A percentile compares a stretch with the other conserved stretches of the same genome.
Conservation (phyloP, 1,139 yeast species). For the Pichia sp. region DNA sequence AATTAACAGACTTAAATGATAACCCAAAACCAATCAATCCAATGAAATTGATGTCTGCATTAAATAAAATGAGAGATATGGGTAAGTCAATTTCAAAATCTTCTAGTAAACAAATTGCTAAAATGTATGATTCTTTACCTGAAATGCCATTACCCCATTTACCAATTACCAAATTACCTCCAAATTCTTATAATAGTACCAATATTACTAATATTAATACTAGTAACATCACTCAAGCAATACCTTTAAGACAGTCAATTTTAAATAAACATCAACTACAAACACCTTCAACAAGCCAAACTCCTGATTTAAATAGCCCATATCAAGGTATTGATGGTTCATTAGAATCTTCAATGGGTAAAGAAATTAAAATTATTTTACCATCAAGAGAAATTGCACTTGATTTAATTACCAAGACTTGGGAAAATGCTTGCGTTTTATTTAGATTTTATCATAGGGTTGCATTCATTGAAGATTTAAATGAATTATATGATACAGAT, state of each 20-base stretch:
- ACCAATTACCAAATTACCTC: slow-evolving; percentile 18
- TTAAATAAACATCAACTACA: neutral
- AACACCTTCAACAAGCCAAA: neutral
- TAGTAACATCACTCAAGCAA: neutral
- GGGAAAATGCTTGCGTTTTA: slow-evolving; percentile 81
- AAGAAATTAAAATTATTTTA: slow-evolving; percentile 58
- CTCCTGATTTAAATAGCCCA: slow-evolving; percentile 7
- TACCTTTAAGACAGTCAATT: neutral
- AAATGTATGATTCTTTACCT: slow-evolving; percentile 25
- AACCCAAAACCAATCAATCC: slow-evolving; percentile 29
- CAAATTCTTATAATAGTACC: slow-evolving; percentile 1
- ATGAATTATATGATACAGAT: slow-evolving; percentile 57
- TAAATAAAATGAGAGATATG: slow-evolving; percentile 23
- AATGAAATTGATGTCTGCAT: slow-evolving; percentile 26
- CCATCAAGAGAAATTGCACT: slow-evolving; percentile 74
- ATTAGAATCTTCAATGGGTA: slow-evolving; percentile 34
- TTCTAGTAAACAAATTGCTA: slow-evolving; percentile 21
- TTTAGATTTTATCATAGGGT: slow-evolving; percentile 85
- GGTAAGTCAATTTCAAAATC: slow-evolving; percentile 17
- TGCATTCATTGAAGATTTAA: slow-evolving; percentile 54
- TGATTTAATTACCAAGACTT: slow-evolving; percentile 65
- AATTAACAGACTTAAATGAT: slow-evolving; percentile 27
- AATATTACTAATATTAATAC: slow-evolving; percentile 6
- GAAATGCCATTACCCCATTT: slow-evolving; percentile 27
- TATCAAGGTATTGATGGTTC: slow-evolving; percentile 33